phyloP scores from a whole-genome alignment of 108 stramenopile species.

The Epithemia pelagica region DNA sequence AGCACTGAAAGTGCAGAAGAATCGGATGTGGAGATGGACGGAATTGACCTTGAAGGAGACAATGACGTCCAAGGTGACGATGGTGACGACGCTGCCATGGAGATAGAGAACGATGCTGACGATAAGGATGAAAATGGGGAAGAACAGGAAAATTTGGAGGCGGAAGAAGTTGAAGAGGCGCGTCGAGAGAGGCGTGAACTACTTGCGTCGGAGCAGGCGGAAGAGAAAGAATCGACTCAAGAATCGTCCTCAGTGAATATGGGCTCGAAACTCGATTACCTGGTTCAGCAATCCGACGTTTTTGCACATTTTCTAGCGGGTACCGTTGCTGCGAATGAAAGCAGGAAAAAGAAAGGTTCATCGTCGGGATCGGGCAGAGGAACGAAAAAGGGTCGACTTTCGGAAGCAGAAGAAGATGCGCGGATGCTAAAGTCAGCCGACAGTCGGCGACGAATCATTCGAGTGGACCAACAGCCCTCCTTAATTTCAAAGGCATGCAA shows the following conservation, averaged over 20 bases:
- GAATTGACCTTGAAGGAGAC: conserved; percentile 49
- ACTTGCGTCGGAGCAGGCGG: conserved; percentile 44
- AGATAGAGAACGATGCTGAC: conserved; percentile 9
- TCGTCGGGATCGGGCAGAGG: conserved; percentile 21
- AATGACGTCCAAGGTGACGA: conserved; percentile 19
- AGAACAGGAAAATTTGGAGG: conserved; percentile 20
- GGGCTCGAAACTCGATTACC: conserved; percentile 68
- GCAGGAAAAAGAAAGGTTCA: neutral
- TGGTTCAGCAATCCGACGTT: conserved; percentile 94
- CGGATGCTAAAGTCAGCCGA: conserved; percentile 85
- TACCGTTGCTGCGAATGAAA: conserved; percentile 14
- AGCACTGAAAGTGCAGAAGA: neutral
- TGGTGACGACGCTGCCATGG: conserved; percentile 11
- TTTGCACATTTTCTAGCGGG: conserved; percentile 97
- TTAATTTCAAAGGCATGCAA: conserved; percentile 66
- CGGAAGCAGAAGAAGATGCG: conserved; percentile 96
- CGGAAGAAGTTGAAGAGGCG: conserved; percentile 60
- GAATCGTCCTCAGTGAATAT: conserved; percentile 2
- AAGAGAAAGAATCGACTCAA: conserved; percentile 8
- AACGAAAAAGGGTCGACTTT: conserved; percentile 74
- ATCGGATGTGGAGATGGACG: conserved; percentile 52
- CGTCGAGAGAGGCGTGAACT: conserved; percentile 62
- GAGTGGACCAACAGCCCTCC: conserved; percentile 87
- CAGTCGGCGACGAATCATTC: conserved; percentile 71
- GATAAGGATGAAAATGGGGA: conserved; percentile 31